Percentiles rank a stretch among this genome's conserved stretches.
Evolutionary conservation across 306 rosid genomes (phyloP).

Genomic region (Pachyrhizus erosus): DNA sequence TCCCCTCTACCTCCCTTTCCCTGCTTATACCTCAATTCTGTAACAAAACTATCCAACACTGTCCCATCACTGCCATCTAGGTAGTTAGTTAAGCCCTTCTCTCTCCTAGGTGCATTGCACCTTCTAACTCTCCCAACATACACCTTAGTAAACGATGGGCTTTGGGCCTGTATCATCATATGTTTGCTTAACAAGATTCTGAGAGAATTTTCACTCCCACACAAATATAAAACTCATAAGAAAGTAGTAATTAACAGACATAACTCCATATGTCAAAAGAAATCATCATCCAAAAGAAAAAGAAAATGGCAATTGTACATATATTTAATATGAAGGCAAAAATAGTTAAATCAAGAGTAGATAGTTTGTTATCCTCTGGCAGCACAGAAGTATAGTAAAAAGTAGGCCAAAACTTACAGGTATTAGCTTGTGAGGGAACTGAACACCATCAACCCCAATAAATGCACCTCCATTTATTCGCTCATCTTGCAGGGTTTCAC

Average conservation of each 20-base stretch:
- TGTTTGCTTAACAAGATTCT: conserved; percentile 29
- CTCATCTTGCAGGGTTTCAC: conserved; percentile 94
- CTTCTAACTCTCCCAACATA: not conserved
- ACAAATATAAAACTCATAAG: conserved; percentile 17
- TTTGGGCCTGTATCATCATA: not conserved
- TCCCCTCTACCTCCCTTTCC: not conserved
- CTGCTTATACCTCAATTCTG: not conserved
- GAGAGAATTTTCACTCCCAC: not conserved
- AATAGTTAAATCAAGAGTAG: conserved; percentile 4
- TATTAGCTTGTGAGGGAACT: conserved; percentile 90
- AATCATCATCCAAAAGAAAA: conserved; percentile 31
- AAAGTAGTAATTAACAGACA: not conserved
- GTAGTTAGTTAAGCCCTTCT: not conserved
- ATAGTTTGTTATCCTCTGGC: not conserved
- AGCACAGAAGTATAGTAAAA: conserved; percentile 11
- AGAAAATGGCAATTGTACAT: not conserved
- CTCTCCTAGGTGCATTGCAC: not conserved
- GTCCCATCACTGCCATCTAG: not conserved
- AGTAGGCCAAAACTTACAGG: conserved; percentile 66
- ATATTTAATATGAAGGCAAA: not conserved
- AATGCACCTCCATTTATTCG: conserved; percentile 91
- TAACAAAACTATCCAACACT: not conserved
- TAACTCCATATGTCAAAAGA: not conserved
- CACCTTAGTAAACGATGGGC: not conserved
- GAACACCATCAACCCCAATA: conserved; percentile 81